Percentiles rank a stretch among this genome's conserved stretches.
These are phyloP conservation scores for Favolaschia claudopus DNA, from an alignment of 768 basidiomycete genomes.

Conservation along the genomic window DNA sequence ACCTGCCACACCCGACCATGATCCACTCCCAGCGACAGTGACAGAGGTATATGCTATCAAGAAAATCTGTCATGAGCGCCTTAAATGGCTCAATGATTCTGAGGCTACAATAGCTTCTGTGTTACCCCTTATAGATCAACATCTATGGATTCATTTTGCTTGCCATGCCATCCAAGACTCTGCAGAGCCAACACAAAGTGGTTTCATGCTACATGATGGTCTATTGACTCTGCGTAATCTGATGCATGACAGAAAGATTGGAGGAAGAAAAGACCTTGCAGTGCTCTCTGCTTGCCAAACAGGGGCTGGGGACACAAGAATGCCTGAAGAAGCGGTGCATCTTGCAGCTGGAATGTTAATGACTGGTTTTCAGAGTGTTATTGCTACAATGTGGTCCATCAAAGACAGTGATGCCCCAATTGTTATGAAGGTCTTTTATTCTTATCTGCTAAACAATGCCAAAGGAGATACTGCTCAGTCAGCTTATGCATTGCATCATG, in stretches of 20 bases:
- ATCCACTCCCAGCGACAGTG: too few relatives aligned
- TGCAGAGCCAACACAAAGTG: constrained; percentile 32
- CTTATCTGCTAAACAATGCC: constrained; percentile 15
- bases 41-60: too few relatives aligned
- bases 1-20: too few relatives aligned
- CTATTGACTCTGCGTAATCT: constrained; percentile 22
- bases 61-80: neutral
- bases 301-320: constrained; percentile 34
- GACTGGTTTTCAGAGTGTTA: constrained; percentile 36
- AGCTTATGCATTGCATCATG: constrained; percentile 29
- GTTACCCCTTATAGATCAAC: constrained; percentile 18
- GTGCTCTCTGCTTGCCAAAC: constrained; percentile 53
- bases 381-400: constrained; percentile 51
- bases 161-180: constrained; percentile 42
- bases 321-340: constrained; percentile 46
- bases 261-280: too few relatives aligned
- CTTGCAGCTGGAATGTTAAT: constrained; percentile 46
- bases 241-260: too few relatives aligned
- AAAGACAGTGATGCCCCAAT: constrained; percentile 38
- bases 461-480: constrained; percentile 13
- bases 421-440: constrained; percentile 39
- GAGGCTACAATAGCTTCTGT: constrained; percentile 26
- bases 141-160: constrained; percentile 40
- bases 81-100: neutral
- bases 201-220: constrained; percentile 29